Conservation (phyloP, 768 basidiomycete genomes). For the Lactarius deliciosus region DNA sequence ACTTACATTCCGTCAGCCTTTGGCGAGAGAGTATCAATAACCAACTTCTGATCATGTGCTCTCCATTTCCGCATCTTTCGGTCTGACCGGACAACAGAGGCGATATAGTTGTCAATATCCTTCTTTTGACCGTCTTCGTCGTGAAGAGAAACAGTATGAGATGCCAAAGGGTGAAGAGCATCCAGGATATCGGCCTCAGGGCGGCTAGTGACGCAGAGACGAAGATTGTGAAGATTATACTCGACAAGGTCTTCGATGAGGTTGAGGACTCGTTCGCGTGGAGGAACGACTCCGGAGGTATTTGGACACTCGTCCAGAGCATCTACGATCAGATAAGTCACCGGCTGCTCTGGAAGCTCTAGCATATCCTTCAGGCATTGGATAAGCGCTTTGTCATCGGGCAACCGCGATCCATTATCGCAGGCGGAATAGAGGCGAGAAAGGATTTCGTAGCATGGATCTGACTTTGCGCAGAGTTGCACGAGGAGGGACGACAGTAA, state of each 20-base stretch:
- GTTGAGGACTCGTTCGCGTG: constrained; percentile 10
- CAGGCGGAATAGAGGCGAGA: background rate
- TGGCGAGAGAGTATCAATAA: constrained; percentile 4
- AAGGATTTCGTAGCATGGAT: constrained; percentile 1
- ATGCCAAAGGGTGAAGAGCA: background rate
- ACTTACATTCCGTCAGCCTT: constrained; percentile 18
- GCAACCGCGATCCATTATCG: background rate
- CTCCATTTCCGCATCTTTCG: constrained; percentile 4
- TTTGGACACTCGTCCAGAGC: constrained; percentile 20
- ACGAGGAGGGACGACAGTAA: background rate
- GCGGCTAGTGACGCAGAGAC: constrained; percentile 12
- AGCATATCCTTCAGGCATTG: constrained; percentile 12
- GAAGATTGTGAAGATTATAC: constrained; percentile 4
- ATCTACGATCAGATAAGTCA: constrained; percentile 12
- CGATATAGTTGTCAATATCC: constrained; percentile 7
- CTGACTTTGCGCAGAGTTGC: constrained; percentile 5
- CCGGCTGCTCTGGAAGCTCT: background rate
- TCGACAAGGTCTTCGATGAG: constrained; percentile 4
- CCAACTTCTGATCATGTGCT: constrained; percentile 6
- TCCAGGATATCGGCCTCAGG: constrained; percentile 9
- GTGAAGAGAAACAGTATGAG: constrained; percentile 8
- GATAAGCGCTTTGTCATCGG: background rate
- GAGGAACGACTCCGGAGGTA: background rate
- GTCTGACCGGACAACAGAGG: background rate
- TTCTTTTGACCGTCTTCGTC: constrained; percentile 11